phyloP scores from a whole-genome alignment of 2,329 filamentous ascomycete genomes.

The Niveomyces coronatus region DNA sequence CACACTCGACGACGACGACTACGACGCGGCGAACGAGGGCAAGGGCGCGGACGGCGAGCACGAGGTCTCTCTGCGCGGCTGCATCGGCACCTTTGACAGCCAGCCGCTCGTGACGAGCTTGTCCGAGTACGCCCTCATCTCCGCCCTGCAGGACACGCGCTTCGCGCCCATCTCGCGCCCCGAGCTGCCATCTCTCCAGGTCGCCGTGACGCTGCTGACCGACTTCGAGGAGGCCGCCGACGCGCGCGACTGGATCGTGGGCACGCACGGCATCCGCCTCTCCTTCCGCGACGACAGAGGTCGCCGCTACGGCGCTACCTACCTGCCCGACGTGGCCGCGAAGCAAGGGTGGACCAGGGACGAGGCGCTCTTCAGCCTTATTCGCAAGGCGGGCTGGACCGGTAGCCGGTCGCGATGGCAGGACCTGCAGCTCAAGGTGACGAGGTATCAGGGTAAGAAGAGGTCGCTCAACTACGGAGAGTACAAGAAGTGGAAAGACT shows the following conservation, averaged over 20 bases:
- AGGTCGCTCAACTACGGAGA: conserved; percentile 59
- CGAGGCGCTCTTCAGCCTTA: conserved; percentile 78
- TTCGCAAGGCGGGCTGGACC: conserved; percentile 90
- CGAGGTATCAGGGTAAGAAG: conserved; percentile 81
- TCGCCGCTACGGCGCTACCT: conserved; percentile 72
- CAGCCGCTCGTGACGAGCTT: conserved; percentile 65
- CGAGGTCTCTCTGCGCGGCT: conserved; percentile 68
- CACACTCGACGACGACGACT: conserved; percentile 39
- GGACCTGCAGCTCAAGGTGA: conserved; percentile 66
- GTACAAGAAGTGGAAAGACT: conserved; percentile 71
- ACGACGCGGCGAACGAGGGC: conserved; percentile 37
- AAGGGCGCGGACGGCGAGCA: conserved; percentile 27
- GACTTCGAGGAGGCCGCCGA: conserved; percentile 69
- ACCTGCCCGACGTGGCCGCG: conserved; percentile 79
- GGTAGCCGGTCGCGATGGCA: conserved; percentile 72
- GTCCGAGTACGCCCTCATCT: conserved; percentile 71
- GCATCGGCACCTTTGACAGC: conserved; percentile 88
- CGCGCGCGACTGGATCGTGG: conserved; percentile 76
- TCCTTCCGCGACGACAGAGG: conserved; percentile 68
- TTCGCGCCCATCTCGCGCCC: conserved; percentile 44
- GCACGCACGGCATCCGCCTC: conserved; percentile 78
- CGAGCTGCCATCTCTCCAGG: conserved; percentile 50
- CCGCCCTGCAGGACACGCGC: conserved; percentile 54
- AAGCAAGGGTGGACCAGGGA: conserved; percentile 96
- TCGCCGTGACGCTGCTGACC: conserved; percentile 71